Conservation (phyloP, 2,329 filamentous ascomycete genomes). For the Tolypocladium guangdongense region DNA sequence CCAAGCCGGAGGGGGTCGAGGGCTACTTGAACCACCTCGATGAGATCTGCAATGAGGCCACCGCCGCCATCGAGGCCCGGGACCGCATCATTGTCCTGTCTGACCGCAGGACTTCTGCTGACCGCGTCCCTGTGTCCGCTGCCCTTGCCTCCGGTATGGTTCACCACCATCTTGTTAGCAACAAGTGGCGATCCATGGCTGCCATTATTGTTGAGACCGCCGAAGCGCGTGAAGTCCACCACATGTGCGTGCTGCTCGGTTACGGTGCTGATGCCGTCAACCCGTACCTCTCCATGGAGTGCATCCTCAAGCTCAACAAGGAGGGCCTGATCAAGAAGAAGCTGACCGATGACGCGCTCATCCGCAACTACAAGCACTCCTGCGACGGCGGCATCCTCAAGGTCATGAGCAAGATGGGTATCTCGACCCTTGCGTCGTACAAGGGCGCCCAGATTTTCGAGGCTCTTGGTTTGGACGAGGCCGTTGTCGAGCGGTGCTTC, state of each 20-base stretch:
- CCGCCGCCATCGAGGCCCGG: slow-evolving; percentile 69
- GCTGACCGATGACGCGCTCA: slow-evolving; percentile 67
- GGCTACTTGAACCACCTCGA: slow-evolving; percentile 85
- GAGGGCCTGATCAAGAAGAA: slow-evolving; percentile 90
- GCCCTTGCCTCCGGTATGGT: slow-evolving; percentile 86
- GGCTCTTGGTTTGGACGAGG: slow-evolving; percentile 84
- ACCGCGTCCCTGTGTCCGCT: slow-evolving; percentile 77
- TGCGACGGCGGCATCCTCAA: slow-evolving; percentile 94
- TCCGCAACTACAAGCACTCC: slow-evolving; percentile 94
- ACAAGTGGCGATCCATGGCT: slow-evolving; percentile 87
- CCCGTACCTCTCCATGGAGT: slow-evolving; percentile 92
- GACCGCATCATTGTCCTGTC: slow-evolving; percentile 84
- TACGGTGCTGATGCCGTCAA: slow-evolving; percentile 93
- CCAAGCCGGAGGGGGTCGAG: slow-evolving; percentile 69
- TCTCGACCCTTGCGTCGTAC: slow-evolving; percentile 90
- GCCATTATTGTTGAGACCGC: slow-evolving; percentile 85
- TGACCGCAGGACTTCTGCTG: slow-evolving; percentile 72
- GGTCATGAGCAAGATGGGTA: slow-evolving; percentile 99
- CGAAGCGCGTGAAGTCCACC: slow-evolving; percentile 92
- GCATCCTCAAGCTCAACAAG: slow-evolving; percentile 90
- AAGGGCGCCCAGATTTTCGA: slow-evolving; percentile 98
- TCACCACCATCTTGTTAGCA: slow-evolving; percentile 88
- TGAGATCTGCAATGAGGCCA: slow-evolving; percentile 75
- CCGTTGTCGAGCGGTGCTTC: slow-evolving; percentile 89
- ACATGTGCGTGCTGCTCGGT: slow-evolving; percentile 95